A percentile compares a stretch with the other conserved stretches of the same genome.
Conservation (phyloP, 768 basidiomycete species). For the Suillus decipiens region DNA sequence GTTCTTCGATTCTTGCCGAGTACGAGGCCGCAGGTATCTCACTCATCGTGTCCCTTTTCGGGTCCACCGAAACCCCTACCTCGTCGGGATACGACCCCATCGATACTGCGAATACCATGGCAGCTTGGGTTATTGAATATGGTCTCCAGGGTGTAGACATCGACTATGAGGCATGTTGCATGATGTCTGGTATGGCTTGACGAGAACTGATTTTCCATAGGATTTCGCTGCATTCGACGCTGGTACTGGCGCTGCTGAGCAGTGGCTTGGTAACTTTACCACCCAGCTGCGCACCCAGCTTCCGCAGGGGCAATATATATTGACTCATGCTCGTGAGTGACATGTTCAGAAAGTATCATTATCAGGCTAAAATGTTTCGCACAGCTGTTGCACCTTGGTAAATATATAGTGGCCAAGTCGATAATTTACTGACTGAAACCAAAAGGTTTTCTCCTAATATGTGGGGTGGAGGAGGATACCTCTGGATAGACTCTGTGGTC, state of each 20-base stretch:
- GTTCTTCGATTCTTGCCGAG: conserved; percentile 43
- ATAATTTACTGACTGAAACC: not conserved
- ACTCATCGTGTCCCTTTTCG: conserved; percentile 58
- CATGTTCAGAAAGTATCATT: not conserved
- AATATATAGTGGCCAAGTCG: not conserved
- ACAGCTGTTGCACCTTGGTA: conserved; percentile 44
- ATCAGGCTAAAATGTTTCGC: conserved; percentile 1
- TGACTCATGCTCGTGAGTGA: conserved; percentile 38
- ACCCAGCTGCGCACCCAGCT: conserved; percentile 34
- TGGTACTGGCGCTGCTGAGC: conserved; percentile 38
- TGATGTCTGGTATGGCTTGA: not conserved
- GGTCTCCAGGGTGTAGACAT: conserved; percentile 55
- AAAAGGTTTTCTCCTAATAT: conserved; percentile 33
- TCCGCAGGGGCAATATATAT: conserved; percentile 34
- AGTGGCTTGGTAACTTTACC: conserved; percentile 37
- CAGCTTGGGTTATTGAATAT: conserved; percentile 47
- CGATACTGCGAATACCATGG: conserved; percentile 43
- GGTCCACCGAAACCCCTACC: conserved; percentile 45
- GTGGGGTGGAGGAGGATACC: conserved; percentile 41
- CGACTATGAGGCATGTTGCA: conserved; percentile 45
- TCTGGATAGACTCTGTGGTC: conserved; percentile 15
- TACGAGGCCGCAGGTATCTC: conserved; percentile 59
- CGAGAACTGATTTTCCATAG: conserved; percentile 15
- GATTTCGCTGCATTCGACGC: conserved; percentile 35
- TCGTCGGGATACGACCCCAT: conserved; percentile 41